A percentile compares a stretch with the other conserved stretches of the same genome.
These are phyloP conservation scores for Lepraria neglecta DNA, from an alignment of 495 filamentous ascomycete species.

Conservation along the genomic window DNA sequence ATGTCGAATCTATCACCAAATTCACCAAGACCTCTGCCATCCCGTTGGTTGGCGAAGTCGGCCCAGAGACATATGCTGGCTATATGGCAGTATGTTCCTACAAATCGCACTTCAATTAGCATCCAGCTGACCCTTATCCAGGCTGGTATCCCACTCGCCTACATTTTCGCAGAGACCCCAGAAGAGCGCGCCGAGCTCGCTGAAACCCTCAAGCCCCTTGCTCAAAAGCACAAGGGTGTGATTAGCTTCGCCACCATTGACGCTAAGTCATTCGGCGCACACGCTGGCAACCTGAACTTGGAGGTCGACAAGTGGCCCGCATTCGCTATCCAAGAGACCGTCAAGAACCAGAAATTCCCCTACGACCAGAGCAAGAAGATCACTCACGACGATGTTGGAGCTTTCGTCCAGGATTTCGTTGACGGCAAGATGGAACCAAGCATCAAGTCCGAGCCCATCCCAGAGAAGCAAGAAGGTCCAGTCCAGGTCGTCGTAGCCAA, in stretches of 20 bases:
- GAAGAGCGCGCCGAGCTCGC: constrained; percentile 82
- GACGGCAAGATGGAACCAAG: constrained; percentile 85
- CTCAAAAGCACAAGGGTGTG: constrained; percentile 61
- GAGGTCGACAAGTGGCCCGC: constrained; percentile 91
- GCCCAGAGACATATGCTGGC: constrained; percentile 91
- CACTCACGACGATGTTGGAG: constrained; percentile 63
- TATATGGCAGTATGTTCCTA: constrained; percentile 74
- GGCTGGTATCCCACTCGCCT: constrained; percentile 88
- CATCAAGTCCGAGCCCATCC: constrained; percentile 97
- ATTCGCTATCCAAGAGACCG: constrained; percentile 94
- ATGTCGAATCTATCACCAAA: constrained; percentile 63
- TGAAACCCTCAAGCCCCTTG: constrained; percentile 50
- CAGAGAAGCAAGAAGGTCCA: constrained; percentile 86
- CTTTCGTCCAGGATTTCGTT: constrained; percentile 83
- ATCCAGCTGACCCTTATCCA: constrained; percentile 27
- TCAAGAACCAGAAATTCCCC: constrained; percentile 96
- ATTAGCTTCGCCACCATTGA: constrained; percentile 99
- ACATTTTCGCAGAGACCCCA: constrained; percentile 91
- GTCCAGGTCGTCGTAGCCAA: constrained; percentile 88
- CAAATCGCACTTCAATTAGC: not conserved
- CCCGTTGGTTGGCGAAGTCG: constrained; percentile 92
- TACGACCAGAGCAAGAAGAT: constrained; percentile 81
- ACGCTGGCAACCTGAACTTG: constrained; percentile 95
- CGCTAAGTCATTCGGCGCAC: constrained; percentile 87
- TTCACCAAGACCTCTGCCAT: constrained; percentile 83